These are phyloP conservation scores for Emmonsiellopsis sp. DNA, from an alignment of 2,329 filamentous ascomycete species.

Conservation along the genomic window DNA sequence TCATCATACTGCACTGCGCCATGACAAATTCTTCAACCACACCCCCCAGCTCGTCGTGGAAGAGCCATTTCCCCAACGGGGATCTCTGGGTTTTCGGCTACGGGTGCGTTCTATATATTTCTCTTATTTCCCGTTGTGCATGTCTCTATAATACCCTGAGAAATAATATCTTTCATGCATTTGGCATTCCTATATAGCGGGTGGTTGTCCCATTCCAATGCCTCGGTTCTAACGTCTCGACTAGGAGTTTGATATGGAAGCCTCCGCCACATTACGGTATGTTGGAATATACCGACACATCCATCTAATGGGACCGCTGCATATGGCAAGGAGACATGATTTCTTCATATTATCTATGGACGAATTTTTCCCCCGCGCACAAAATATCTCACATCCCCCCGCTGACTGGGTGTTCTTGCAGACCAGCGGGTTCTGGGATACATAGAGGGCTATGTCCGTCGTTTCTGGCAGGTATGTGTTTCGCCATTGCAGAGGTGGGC, in stretches of 20 bases:
- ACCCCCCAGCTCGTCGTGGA: constrained; percentile 26
- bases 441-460: constrained; percentile 84
- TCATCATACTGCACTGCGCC: background rate
- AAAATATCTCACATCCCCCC: background rate
- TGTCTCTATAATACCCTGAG: background rate
- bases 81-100: constrained; percentile 98
- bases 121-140: background rate
- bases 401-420: constrained; percentile 26
- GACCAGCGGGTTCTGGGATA: constrained; percentile 80
- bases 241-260: constrained; percentile 93
- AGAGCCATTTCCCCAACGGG: constrained; percentile 35
- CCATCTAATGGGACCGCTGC: no score
- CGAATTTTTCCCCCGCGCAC: no score
- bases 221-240: background rate
- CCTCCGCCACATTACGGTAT: constrained; percentile 91
- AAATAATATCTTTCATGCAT: no score
- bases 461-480: constrained; percentile 87
- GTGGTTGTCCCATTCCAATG: no score
- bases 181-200: no score
- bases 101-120: constrained; percentile 51
- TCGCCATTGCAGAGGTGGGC: background rate
- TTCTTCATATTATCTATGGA: no score
- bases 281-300: constrained; percentile 5
- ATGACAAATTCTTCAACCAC: background rate
- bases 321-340: no score